Percentiles rank a stretch among this genome's conserved stretches.
These are phyloP conservation scores for Striga asiatica DNA, from an alignment of 257 asterid species.

Conservation along the genomic window DNA sequence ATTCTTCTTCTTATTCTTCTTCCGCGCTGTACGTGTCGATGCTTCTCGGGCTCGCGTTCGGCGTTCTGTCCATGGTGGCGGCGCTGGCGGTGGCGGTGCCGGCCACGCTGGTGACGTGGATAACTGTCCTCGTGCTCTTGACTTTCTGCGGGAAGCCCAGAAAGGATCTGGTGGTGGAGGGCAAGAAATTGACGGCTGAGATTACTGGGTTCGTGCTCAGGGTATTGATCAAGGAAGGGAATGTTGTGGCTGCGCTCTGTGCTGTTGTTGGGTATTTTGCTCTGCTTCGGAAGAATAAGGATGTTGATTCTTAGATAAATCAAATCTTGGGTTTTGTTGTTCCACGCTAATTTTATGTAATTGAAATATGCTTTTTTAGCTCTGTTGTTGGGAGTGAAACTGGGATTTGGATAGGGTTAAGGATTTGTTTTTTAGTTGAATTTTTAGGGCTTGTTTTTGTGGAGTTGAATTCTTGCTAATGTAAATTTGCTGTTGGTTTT, in stretches of 20 bases:
- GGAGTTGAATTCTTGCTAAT: too few species aligned
- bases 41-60: conserved; percentile 57
- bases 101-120: conserved; percentile 86
- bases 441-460: too few species aligned
- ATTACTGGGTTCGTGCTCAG: conserved; percentile 53
- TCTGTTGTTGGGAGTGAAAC: too few species aligned
- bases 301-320: too few species aligned
- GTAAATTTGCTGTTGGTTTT: too few species aligned
- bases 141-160: conserved; percentile 76
- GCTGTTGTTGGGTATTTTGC: conserved; percentile 76
- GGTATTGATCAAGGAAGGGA: conserved; percentile 80
- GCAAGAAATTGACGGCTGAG: conserved; percentile 76
- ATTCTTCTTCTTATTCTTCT: neutral
- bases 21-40: conserved; percentile 54
- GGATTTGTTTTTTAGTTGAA: too few species aligned
- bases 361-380: too few species aligned
- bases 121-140: conserved; percentile 62
- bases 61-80: conserved; percentile 71
- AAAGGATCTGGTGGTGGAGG: conserved; percentile 55
- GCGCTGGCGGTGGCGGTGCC: conserved; percentile 85
- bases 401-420: too few species aligned
- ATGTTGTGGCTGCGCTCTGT: conserved; percentile 70
- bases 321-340: too few species aligned
- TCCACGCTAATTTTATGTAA: too few species aligned
- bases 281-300: conserved; percentile 31